A percentile compares a stretch with the other conserved stretches of the same genome.
Conservation (phyloP, 1,284 basidiomycete species). For the Cryptococcus sp. region DNA sequence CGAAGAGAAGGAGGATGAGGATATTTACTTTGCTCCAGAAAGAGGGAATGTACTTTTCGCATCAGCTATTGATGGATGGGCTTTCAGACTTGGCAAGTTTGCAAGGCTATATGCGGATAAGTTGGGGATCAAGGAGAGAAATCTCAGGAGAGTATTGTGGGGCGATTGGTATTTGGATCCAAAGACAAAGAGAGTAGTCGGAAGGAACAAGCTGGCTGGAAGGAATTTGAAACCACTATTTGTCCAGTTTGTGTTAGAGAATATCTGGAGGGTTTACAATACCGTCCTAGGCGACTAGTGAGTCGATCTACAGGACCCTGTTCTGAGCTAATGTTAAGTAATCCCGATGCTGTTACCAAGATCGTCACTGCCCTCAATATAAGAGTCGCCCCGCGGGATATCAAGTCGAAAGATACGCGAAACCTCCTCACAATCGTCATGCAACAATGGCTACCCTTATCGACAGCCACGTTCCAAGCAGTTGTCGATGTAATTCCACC, state of each 20-base stretch:
- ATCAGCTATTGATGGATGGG: conserved; percentile 96
- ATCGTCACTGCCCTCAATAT: conserved; percentile 80
- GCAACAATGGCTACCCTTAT: conserved; percentile 93
- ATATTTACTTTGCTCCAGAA: conserved; percentile 95
- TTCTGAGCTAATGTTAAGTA: conserved; percentile 52
- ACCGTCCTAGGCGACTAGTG: conserved; percentile 80
- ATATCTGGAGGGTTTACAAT: conserved; percentile 96
- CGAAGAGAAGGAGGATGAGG: conserved; percentile 93
- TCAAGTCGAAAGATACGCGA: conserved; percentile 85
- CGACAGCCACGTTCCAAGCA: conserved; percentile 86
- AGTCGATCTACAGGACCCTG: conserved; percentile 43
- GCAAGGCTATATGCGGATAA: conserved; percentile 89
- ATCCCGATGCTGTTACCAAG: conserved; percentile 81
- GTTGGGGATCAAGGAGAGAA: conserved; percentile 84
- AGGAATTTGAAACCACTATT: conserved; percentile 92
- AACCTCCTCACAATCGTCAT: conserved; percentile 82
- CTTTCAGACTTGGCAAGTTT: conserved; percentile 90
- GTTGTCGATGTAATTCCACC: conserved; percentile 89
- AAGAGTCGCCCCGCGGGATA: conserved; percentile 81
- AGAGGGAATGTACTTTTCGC: conserved; percentile 96
- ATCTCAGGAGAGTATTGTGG: conserved; percentile 86
- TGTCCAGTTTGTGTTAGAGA: conserved; percentile 96
- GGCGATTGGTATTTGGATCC: conserved; percentile 97
- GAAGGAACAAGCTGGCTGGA: conserved; percentile 78
- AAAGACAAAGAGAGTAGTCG: conserved; percentile 90